Evolutionary conservation across 2,329 filamentous ascomycete species (phyloP).

Genomic region (Trichoderma simmonsii): DNA sequence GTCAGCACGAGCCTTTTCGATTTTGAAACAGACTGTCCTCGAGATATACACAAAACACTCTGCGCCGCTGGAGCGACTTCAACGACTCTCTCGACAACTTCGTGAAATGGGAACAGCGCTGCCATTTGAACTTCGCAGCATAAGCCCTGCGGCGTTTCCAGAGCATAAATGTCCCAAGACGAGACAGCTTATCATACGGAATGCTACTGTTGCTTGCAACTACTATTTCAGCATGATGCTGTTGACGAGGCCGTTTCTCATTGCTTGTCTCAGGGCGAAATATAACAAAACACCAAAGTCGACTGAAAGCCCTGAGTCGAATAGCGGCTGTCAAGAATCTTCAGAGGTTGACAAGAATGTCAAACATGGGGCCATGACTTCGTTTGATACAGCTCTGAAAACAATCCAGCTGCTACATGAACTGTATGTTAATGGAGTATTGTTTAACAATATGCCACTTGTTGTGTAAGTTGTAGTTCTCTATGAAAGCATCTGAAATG

Average conservation of each 20-base stretch:
- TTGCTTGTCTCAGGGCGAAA: neutral
- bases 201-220: neutral
- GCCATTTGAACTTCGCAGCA: neutral
- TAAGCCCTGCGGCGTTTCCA: neutral
- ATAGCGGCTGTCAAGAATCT: neutral
- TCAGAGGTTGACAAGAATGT: neutral
- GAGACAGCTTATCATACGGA: neutral
- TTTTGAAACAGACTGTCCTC: neutral
- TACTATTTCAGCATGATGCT: constrained; percentile 10
- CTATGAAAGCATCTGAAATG: neutral
- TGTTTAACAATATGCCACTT: neutral
- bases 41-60: neutral
- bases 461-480: neutral
- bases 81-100: neutral
- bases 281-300: neutral
- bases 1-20: neutral
- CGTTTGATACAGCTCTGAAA: neutral
- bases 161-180: neutral
- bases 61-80: neutral
- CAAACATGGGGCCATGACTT: neutral
- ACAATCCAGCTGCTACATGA: neutral
- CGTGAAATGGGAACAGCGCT: neutral
- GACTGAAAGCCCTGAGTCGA: neutral
- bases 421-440: neutral
- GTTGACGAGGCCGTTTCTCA: neutral